Base-by-base conservation (phyloP, 768 basidiomycete species). In the Termitomyces sp. region DNA sequence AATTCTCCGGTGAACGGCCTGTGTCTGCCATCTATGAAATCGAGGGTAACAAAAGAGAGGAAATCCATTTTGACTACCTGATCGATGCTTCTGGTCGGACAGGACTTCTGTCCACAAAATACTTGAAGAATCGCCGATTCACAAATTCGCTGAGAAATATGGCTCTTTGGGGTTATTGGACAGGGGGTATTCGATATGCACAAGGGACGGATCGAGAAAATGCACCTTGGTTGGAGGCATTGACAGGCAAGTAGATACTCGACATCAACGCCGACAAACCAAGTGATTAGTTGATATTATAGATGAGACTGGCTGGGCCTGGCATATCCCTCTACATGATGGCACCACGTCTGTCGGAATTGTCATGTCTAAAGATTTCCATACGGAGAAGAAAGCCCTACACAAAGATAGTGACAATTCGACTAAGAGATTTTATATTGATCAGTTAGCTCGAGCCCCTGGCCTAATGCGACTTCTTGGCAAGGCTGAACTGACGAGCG, bases 161-260 rank as follows among this genome's bases (percentile, higher is more conserved):
- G 16, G 87, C 87, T 1, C 71, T 79, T 20, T 89, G 87, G 87
- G 85, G 83, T 2, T 89, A 89, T 63, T 89, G 85, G 85, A 74
- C 65, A 30, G 81, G 77, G 2, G 73, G 75, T 8, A 73, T 72
- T 3, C 74, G 69, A 56, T 87, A 82, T 62, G 73, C 69, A 1
- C 56, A 61, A n/a, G 77, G 75, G 13, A 78, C 77, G 0, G 52
- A 59, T 16, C 71, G 79, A 23, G 76, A 79, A 60, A 77, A 79
- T 40, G 74, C 82, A 1, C 75, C 80, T 13, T 79, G 75, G 74
- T 78, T 82, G 56, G 86, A 86, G 64, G 82, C 85, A 1, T 65
- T 87, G 35, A 75, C 74, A 61, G 85, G 85, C 78, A 55, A 50
- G 76, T 50, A 43, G 6, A 20, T 20, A 49, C 23, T 50, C 44